Evolutionary conservation across 2,329 filamentous ascomycete genomes (phyloP).

Genomic region (Huntiella abstrusa): DNA sequence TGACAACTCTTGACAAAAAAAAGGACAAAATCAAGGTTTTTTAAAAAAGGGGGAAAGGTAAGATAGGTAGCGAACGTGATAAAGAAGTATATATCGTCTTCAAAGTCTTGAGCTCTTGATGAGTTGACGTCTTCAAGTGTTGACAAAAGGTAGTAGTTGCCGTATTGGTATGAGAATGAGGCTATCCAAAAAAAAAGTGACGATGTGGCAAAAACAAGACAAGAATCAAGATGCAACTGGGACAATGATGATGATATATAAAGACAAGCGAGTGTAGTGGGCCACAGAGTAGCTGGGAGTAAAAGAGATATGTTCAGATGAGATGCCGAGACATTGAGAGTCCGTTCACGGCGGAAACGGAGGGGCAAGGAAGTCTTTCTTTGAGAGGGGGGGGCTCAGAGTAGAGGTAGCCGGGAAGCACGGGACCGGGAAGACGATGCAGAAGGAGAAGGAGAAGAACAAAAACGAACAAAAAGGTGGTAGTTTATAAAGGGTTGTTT

Average conservation of each 20-base stretch:
- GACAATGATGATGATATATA: not conserved
- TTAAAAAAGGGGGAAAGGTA: not conserved
- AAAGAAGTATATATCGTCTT: not conserved
- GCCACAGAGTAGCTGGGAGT: constrained; percentile 8
- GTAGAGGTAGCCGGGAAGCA: not conserved
- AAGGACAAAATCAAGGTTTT: not conserved
- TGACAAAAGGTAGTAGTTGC: not conserved
- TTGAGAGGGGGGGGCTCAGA: not conserved
- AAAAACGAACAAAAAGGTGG: too few relatives aligned
- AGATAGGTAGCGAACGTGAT: constrained; percentile 4
- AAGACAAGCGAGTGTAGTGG: constrained; percentile 11
- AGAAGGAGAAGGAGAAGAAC: too few relatives aligned
- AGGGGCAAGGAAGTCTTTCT: not conserved
- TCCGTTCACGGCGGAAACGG: constrained; percentile 3
- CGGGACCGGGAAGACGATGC: too few relatives aligned
- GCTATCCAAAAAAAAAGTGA: too few relatives aligned
- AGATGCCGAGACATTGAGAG: constrained; percentile 9
- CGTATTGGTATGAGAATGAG: too few relatives aligned
- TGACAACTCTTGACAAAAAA: not conserved
- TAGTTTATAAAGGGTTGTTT: too few relatives aligned
- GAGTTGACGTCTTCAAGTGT: not conserved
- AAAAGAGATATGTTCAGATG: constrained; percentile 4
- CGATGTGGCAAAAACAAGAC: too few relatives aligned
- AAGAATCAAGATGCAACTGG: too few relatives aligned
- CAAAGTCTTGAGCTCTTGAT: too few relatives aligned